Evolutionary conservation across 2,329 filamentous ascomycete species (phyloP).

Genomic region (Xylariaceae sp.): DNA sequence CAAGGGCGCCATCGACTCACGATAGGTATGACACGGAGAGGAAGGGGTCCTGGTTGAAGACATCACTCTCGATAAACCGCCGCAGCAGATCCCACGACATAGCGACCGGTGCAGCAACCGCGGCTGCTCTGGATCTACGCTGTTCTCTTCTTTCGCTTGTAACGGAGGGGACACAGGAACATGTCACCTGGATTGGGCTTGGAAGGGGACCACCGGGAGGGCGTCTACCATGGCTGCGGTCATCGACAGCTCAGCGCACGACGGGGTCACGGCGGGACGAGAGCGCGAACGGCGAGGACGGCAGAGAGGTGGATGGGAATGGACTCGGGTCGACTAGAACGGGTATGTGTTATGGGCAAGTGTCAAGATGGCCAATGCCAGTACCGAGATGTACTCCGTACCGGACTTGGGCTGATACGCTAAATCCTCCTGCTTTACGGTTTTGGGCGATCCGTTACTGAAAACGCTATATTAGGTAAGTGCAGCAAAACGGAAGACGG

Average conservation of each 20-base stretch:
- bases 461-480: background rate
- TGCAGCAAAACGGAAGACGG: background rate
- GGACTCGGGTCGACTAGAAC: slow-evolving; percentile 9
- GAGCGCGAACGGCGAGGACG: slow-evolving; percentile 8
- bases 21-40: slow-evolving; percentile 84
- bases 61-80: slow-evolving; percentile 87
- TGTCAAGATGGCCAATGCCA: slow-evolving; percentile 15
- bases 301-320: slow-evolving; percentile 11
- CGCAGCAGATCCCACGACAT: slow-evolving; percentile 85
- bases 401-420: background rate
- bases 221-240: slow-evolving; percentile 31
- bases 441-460: background rate
- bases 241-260: slow-evolving; percentile 20
- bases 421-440: background rate
- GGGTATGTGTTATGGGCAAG: slow-evolving; percentile 15
- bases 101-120: slow-evolving; percentile 32
- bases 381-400: slow-evolving; percentile 1
- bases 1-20: slow-evolving; percentile 46
- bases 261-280: slow-evolving; percentile 5
- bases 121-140: background rate
- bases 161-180: slow-evolving; percentile 24
- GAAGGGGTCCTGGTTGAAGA: slow-evolving; percentile 88
- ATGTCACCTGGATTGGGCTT: slow-evolving; percentile 32
- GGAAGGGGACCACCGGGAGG: slow-evolving; percentile 23
- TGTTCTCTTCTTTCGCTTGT: slow-evolving; percentile 15